These are phyloP conservation scores for Leersia perrieri DNA, from an alignment of 176 grass and related monocot genomes.

Conservation along the genomic window DNA sequence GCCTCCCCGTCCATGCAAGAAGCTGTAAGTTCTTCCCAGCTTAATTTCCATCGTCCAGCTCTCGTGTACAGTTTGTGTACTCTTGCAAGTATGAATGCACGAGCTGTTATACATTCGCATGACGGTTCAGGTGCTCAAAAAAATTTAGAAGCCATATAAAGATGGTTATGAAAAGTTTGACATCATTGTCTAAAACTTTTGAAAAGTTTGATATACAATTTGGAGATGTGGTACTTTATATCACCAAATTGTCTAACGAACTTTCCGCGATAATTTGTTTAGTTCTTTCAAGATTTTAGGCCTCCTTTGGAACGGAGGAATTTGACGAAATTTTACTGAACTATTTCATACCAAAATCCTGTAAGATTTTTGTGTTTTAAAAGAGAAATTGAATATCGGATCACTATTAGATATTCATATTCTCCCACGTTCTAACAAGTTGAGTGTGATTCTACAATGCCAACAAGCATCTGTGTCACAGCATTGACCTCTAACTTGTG, in stretches of 20 bases:
- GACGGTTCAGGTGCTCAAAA: too few species aligned
- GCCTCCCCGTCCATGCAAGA: constrained; percentile 61
- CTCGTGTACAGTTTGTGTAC: neutral
- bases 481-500: neutral
- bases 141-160: too few species aligned
- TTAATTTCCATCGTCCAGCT: neutral
- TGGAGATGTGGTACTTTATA: neutral
- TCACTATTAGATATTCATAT: neutral
- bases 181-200: too few species aligned
- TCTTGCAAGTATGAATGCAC: neutral
- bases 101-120: neutral
- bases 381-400: neutral
- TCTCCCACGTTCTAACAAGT: neutral
- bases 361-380: neutral
- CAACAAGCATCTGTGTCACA: neutral
- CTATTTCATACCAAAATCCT: neutral
- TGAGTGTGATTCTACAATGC: neutral
- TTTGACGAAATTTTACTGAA: neutral
- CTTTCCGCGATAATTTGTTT: neutral
- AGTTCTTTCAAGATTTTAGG: neutral
- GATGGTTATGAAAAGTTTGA: too few species aligned
- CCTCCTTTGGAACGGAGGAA: neutral
- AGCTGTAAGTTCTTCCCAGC: too few species aligned
- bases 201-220: neutral
- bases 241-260: too few species aligned